Evolutionary conservation across 2,329 filamentous ascomycete genomes (phyloP).

Genomic region (Eutypa lata): DNA sequence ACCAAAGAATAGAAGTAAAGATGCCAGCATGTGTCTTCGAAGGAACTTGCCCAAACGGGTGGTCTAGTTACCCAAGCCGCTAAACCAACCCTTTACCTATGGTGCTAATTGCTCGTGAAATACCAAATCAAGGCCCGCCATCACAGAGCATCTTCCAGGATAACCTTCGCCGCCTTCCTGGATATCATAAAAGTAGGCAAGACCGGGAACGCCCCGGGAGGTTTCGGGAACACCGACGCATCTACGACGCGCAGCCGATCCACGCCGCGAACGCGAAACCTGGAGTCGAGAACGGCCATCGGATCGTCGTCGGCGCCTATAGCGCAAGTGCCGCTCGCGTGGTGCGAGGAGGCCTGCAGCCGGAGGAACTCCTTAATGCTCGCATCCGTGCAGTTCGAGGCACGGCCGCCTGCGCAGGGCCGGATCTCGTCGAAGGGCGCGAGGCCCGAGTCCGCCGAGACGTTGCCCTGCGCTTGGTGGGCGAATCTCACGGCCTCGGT

Average conservation of each 20-base stretch:
- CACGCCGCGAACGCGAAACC: slow-evolving; percentile 50
- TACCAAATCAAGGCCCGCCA: too few relatives aligned
- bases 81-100: too few relatives aligned
- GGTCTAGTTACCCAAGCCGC: too few relatives aligned
- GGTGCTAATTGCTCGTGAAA: too few relatives aligned
- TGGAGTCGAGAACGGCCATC: slow-evolving; percentile 48
- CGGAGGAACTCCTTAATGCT: slow-evolving; percentile 23
- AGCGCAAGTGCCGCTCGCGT: slow-evolving; percentile 24
- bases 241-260: slow-evolving; percentile 52
- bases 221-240: slow-evolving; percentile 48
- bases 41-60: too few relatives aligned
- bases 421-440: slow-evolving; percentile 24
- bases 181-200: slow-evolving; percentile 23
- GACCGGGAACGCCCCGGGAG: slow-evolving; percentile 36
- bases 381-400: slow-evolving; percentile 11
- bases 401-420: slow-evolving; percentile 14
- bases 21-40: too few relatives aligned
- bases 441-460: slow-evolving; percentile 40
- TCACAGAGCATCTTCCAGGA: not conserved
- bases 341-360: slow-evolving; percentile 26
- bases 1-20: too few relatives aligned
- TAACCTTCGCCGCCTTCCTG: slow-evolving; percentile 23
- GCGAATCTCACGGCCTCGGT: slow-evolving; percentile 53
- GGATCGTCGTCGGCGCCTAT: slow-evolving; percentile 41
- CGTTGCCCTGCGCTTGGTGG: slow-evolving; percentile 40